A percentile compares a stretch with the other conserved stretches of the same genome.
Conservation (phyloP, 2,329 filamentous ascomycete species). For the Parafenestella ontariensis region DNA sequence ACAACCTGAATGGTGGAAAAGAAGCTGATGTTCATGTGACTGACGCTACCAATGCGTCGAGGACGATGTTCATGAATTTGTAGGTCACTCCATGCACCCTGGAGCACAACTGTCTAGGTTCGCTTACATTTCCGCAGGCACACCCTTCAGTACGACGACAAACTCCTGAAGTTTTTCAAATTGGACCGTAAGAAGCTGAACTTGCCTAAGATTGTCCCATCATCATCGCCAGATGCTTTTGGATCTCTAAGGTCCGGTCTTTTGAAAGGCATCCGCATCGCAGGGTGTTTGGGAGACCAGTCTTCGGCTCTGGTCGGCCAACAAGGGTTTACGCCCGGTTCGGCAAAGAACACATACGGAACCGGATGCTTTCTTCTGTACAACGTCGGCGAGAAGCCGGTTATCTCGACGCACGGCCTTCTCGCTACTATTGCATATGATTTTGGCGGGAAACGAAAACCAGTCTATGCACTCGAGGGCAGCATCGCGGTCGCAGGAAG, state of each 20-base stretch:
- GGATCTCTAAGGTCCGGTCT: constrained; percentile 70
- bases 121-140: constrained; percentile 44
- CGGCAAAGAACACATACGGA: constrained; percentile 90
- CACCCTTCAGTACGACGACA: constrained; percentile 79
- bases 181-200: constrained; percentile 75
- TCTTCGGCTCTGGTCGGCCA: constrained; percentile 86
- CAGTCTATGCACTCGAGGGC: constrained; percentile 82
- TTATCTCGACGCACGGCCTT: constrained; percentile 83
- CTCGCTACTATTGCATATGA: constrained; percentile 89
- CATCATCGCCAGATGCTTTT: constrained; percentile 76
- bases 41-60: constrained; percentile 84
- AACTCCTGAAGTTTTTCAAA: constrained; percentile 78
- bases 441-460: constrained; percentile 71
- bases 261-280: constrained; percentile 74
- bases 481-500: constrained; percentile 84
- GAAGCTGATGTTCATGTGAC: constrained; percentile 77
- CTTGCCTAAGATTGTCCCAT: constrained; percentile 84
- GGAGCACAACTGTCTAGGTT: background rate
- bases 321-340: constrained; percentile 80
- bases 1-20: constrained; percentile 78
- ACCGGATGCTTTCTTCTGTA: constrained; percentile 90
- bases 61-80: constrained; percentile 95
- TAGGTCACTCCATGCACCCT: constrained; percentile 3
- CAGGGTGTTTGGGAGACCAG: constrained; percentile 87
- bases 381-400: constrained; percentile 84